Base-by-base conservation (phyloP, 2,329 filamentous ascomycete species). In the Periglandula ipomoeae region DNA sequence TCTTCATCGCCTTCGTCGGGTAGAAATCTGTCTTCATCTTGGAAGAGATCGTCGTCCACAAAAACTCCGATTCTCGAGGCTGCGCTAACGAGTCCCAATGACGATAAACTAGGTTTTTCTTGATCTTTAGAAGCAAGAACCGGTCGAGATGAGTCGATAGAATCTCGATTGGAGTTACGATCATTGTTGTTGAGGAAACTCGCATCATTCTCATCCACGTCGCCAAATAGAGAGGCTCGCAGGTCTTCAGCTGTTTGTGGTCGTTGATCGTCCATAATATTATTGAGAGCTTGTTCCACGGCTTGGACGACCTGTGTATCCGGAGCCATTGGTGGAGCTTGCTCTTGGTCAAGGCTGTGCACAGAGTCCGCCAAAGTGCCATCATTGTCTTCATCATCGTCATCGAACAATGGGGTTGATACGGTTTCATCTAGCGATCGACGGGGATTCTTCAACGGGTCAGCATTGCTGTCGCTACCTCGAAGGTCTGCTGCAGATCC, bases 31-130 rank as follows among this genome's bases (percentile, higher is more conserved):
- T 87, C 81, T 59, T 95, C 88, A 54, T 97, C 91, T 2, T 83
- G 85, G 62, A 96, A 97, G 5, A 98, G 78, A 61, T 97, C 89
- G 61, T 97, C 87, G 56, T 95, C 87, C 6, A 87, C 81, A 64
- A 98, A 98, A 2, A 98, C 93, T 1, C 91, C 90, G 51, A 90
- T 89, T 20, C 89, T 84, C 15, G 87, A 89, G 13, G 88, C 87
- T 5, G 85, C 84, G 51, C 89, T 94, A 2, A 98, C 88, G 5
- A 98, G 78, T 0, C 93, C 93, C 3, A 98, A 70, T 0, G 93
- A 96, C 10, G 91, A 85, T 54, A 98, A 81, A 61, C 87, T 98
- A 22, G 89, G 90, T 65, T 86, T 95, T 24, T 81, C 77, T 32
- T 61, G 67, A 41, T 78, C 75, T 51, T 75, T 78, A 3, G 62